Base-by-base conservation (phyloP, 140 eudicot genomes). In the Cichorium intybus region DNA sequence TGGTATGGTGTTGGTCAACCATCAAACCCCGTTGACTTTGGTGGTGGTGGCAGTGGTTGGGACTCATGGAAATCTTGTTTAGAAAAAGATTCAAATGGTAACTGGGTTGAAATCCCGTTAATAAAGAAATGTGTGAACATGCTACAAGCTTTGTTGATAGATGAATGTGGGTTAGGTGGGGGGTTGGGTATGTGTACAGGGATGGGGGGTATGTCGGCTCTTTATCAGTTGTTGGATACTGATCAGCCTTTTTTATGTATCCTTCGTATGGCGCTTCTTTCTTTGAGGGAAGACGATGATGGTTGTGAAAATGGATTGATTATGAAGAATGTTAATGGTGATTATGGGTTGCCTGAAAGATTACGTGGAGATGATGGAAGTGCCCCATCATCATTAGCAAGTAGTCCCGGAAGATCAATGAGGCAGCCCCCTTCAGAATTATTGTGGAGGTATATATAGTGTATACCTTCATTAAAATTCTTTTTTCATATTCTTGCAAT, bases 31-130 rank as follows among this genome's bases (percentile, higher is more conserved):
- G 52, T 83, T 26, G 60, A 47, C 48, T 79, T 92, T 68, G 98
- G 95, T 68, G 98, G 96, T 46, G 98, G 98, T 26, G 98, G 96
- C 57, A 88, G 96, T 54, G 95, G 96, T 23, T 83, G 96, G 98
- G 98, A 88, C 53, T 76, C 95, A 9, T 88, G 98, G 98, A 83
- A 66, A 60, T 83, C 92, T 62, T 78, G 85, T 62, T 70, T 92
- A 71, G 98, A 92, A 67, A 92, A 81, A 74, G 96, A 92, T 75
- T 78, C 75, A 46, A 75, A 79, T 64, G 95, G 98, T 47, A 75
- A 43, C 46, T 92, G 98, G 98, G 77, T 85, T 73, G 98, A 92
- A 72, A 89, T 83, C 59, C 93, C 92, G 16, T 68, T 92, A 69
- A 71, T 92, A 69, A 88, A 73, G 67, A 92, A 92, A 79, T 92